Percentiles rank a stretch among this genome's conserved stretches.
phyloP scores from a whole-genome alignment of 805 yeast species.

The Starmera quercuum region DNA sequence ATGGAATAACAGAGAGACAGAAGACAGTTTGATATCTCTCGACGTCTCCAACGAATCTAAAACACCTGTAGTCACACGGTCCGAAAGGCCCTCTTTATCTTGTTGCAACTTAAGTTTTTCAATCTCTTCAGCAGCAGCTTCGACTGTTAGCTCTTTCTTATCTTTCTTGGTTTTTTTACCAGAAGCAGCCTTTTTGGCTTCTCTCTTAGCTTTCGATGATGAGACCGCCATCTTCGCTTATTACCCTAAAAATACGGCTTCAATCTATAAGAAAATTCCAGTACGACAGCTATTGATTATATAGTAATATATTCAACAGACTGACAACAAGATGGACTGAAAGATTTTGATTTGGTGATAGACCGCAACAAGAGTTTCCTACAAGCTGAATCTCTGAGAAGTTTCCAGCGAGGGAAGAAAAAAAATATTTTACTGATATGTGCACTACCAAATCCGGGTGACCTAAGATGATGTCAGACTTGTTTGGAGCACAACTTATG shows the following conservation, averaged over 20 bases:
- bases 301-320: background rate
- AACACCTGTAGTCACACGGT: slow-evolving; percentile 97
- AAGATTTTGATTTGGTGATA: too few relatives aligned
- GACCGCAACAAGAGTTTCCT: too few relatives aligned
- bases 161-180: slow-evolving; percentile 61
- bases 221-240: slow-evolving; percentile 34
- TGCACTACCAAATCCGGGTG: too few relatives aligned
- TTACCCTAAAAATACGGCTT: too few relatives aligned
- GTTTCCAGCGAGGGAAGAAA: background rate
- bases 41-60: slow-evolving; percentile 82
- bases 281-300: background rate
- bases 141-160: slow-evolving; percentile 35
- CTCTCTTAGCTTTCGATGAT: slow-evolving; percentile 96
- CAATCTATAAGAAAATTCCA: too few relatives aligned
- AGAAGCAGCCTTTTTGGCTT: slow-evolving; percentile 88
- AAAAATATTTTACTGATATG: background rate
- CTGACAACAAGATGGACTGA: background rate
- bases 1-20: slow-evolving; percentile 90
- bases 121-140: slow-evolving; percentile 62
- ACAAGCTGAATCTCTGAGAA: too few relatives aligned
- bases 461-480: too few relatives aligned
- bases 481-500: too few relatives aligned
- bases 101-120: slow-evolving; percentile 86
- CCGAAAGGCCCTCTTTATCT: slow-evolving; percentile 90
- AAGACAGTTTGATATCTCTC: slow-evolving; percentile 86